Evolutionary conservation across 2,329 filamentous ascomycete genomes (phyloP).

Genomic region (Pseudocercospora cruenta): DNA sequence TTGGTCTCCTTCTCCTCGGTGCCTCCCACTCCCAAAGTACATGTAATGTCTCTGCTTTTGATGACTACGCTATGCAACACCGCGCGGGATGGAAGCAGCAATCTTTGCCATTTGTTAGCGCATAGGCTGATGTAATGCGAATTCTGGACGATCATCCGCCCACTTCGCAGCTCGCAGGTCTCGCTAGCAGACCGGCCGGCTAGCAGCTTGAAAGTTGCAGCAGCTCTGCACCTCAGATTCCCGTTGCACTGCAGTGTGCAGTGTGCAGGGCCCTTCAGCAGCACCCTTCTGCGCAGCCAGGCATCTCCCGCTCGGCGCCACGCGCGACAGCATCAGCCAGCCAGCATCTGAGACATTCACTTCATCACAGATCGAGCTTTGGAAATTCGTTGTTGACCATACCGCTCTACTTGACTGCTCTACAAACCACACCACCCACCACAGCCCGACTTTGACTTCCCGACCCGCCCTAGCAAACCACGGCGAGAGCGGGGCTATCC

Average conservation of each 20-base stretch:
- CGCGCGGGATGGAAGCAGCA: neutral
- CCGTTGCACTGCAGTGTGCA: neutral
- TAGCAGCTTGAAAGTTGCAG: constrained; percentile 1
- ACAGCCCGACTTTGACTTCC: constrained; percentile 3
- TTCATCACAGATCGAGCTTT: neutral
- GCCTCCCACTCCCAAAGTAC: neutral
- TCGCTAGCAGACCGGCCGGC: neutral
- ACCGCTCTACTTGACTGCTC: neutral
- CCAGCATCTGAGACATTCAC: constrained; percentile 4
- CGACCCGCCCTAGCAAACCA: neutral
- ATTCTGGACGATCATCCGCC: neutral
- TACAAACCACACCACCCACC: neutral
- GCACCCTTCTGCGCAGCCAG: constrained; percentile 4
- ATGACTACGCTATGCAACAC: neutral
- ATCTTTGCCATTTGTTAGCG: neutral
- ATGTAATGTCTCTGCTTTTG: neutral
- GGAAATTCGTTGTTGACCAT: neutral
- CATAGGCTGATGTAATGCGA: constrained; percentile 1
- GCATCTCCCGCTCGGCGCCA: constrained; percentile 9
- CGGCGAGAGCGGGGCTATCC: constrained; percentile 11
- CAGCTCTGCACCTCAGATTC: constrained; percentile 8
- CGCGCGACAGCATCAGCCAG: constrained; percentile 8
- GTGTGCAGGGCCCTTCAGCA: neutral
- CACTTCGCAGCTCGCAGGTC: neutral
- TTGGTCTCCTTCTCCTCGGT: neutral